Evolutionary conservation across 805 yeast genomes (phyloP).

Genomic region (Saccharomycopsis amapae): DNA sequence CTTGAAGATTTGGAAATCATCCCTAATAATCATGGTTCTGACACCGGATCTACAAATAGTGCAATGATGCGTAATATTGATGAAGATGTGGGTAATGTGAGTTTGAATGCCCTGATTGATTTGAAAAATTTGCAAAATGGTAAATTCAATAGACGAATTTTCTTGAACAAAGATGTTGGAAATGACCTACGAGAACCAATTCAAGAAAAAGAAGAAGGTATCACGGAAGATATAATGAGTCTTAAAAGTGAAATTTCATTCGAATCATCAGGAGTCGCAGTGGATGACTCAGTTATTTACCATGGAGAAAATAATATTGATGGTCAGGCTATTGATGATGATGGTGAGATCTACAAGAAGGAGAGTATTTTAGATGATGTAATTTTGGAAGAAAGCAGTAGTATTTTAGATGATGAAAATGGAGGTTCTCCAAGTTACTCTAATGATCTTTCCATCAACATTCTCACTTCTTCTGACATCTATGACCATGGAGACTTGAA

Average conservation of each 20-base stretch:
- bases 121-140: slow-evolving; percentile 4
- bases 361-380: not conserved
- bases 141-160: not conserved
- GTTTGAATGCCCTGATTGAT: slow-evolving; percentile 12
- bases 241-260: not conserved
- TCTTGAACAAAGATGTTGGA: not conserved
- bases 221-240: not conserved
- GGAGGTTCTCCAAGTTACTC: no score
- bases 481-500: not conserved
- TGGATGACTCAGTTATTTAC: not conserved
- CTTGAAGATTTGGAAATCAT: no score
- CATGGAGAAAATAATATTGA: not conserved
- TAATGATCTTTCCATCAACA: no score
- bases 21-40: no score
- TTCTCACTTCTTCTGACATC: no score
- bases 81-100: slow-evolving; percentile 11
- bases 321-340: not conserved
- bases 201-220: not conserved
- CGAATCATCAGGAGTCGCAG: no score
- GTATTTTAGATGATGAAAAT: no score
- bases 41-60: no score
- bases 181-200: not conserved
- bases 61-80: not conserved
- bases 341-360: not conserved
- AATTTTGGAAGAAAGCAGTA: slow-evolving; percentile 8